Percentiles rank a stretch among this genome's conserved stretches.
Evolutionary conservation across 2,329 filamentous ascomycete species (phyloP).

Genomic region (Neofusicoccum parvum): DNA sequence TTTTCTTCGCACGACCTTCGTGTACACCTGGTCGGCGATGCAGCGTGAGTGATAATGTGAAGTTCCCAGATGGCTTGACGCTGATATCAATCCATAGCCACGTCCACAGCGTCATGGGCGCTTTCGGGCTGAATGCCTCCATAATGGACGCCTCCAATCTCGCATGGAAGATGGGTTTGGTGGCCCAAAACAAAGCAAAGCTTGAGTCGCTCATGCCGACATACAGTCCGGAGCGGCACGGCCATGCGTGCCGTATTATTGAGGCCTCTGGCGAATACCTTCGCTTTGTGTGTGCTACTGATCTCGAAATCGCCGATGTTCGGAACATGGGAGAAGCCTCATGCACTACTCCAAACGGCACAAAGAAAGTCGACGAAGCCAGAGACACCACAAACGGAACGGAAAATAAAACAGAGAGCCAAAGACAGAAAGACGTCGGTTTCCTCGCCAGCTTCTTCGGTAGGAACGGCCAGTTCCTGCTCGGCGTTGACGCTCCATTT

Average conservation of each 20-base stretch:
- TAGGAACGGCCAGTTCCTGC: conserved; percentile 31
- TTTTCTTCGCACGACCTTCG: conserved; percentile 35
- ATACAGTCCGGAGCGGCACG: conserved; percentile 35
- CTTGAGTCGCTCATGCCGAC: conserved; percentile 31
- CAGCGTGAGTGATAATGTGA: conserved; percentile 29
- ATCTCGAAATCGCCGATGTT: conserved; percentile 27
- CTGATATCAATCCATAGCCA: conserved; percentile 25
- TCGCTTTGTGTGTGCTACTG: conserved; percentile 31
- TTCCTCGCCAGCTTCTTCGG: conserved; percentile 32
- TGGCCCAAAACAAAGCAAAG: conserved; percentile 25
- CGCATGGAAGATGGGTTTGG: conserved; percentile 40
- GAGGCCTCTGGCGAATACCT: conserved; percentile 27
- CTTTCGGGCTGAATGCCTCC: conserved; percentile 42
- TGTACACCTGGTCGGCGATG: conserved; percentile 37
- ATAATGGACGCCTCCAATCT: conserved; percentile 41
- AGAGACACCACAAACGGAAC: background rate
- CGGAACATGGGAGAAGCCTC: conserved; percentile 9
- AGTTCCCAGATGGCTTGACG: no score
- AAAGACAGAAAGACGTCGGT: conserved; percentile 22
- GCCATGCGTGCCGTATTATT: conserved; percentile 28
- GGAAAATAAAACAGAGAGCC: background rate
- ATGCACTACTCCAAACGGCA: background rate
- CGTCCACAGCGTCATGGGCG: conserved; percentile 40
- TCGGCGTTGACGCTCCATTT: conserved; percentile 32
- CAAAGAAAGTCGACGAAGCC: no score